phyloP scores from a whole-genome alignment of 352 stramenopile genomes.

The Aphanomyces euteiches region DNA sequence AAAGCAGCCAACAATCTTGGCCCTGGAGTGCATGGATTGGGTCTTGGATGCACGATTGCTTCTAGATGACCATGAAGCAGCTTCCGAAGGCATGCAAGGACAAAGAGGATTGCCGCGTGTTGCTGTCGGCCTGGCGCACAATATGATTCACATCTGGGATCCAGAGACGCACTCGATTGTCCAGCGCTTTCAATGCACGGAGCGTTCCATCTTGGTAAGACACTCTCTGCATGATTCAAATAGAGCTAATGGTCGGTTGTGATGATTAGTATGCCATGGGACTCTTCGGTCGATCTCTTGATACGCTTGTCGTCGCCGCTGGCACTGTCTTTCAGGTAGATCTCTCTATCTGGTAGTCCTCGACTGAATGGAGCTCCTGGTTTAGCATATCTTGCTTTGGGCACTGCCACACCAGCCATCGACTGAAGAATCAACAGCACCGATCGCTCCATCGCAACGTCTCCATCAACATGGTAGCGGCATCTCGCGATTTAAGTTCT shows the following conservation, averaged over 20 bases:
- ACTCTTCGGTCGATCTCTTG: slow-evolving; percentile 60
- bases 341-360: neutral
- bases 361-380: neutral
- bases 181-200: slow-evolving; percentile 59
- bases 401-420: slow-evolving; percentile 4
- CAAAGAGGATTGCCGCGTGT: slow-evolving; percentile 35
- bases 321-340: slow-evolving; percentile 73
- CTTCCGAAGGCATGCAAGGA: neutral
- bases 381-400: slow-evolving; percentile 74
- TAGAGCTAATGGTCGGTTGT: neutral
- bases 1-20: slow-evolving; percentile 36
- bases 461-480: slow-evolving; percentile 55
- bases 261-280: slow-evolving; percentile 56
- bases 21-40: slow-evolving; percentile 76
- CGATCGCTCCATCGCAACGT: slow-evolving; percentile 46
- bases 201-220: slow-evolving; percentile 63
- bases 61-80: slow-evolving; percentile 31
- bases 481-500: neutral
- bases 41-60: slow-evolving; percentile 77
- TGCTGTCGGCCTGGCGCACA: slow-evolving; percentile 77
- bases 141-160: slow-evolving; percentile 80
- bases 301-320: slow-evolving; percentile 66
- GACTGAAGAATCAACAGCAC: slow-evolving; percentile 11
- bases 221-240: neutral
- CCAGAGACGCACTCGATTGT: slow-evolving; percentile 42